Evolutionary conservation across 2,329 filamentous ascomycete species (phyloP).

Genomic region (Thermothelomyces thermophilus): DNA sequence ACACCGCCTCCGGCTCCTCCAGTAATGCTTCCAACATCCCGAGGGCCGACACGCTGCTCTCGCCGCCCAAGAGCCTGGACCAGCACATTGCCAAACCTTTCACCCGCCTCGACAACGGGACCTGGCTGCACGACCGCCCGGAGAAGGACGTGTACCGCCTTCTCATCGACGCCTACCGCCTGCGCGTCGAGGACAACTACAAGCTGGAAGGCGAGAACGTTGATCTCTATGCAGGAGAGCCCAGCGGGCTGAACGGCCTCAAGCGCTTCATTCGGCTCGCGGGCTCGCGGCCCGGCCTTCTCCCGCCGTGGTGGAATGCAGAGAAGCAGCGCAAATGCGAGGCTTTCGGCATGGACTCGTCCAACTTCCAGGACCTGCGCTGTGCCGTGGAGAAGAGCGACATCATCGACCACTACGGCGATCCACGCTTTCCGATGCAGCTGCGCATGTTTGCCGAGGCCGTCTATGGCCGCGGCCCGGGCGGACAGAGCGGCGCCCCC

Average conservation of each 20-base stretch:
- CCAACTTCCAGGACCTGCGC: constrained; percentile 28
- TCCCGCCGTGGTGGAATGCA: constrained; percentile 41
- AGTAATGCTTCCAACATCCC: not conserved
- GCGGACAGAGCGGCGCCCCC: constrained; percentile 25
- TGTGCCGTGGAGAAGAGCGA: constrained; percentile 30
- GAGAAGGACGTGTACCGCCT: constrained; percentile 39
- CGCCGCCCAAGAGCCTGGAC: constrained; percentile 29
- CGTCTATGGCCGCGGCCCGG: constrained; percentile 30
- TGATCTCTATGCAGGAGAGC: constrained; percentile 23
- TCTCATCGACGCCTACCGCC: constrained; percentile 42
- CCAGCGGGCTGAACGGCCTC: constrained; percentile 29
- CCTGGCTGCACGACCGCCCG: constrained; percentile 39
- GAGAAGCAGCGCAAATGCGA: constrained; percentile 36
- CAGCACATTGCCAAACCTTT: constrained; percentile 33
- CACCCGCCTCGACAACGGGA: constrained; percentile 33
- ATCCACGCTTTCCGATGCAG: constrained; percentile 42
- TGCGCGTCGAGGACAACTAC: constrained; percentile 38
- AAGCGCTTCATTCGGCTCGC: constrained; percentile 31
- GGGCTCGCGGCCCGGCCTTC: constrained; percentile 23
- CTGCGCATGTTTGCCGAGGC: constrained; percentile 42
- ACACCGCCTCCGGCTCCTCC: not conserved
- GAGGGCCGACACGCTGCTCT: not conserved
- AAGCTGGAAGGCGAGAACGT: constrained; percentile 26
- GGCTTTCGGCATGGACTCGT: constrained; percentile 27
- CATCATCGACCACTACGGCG: constrained; percentile 38